phyloP scores from a whole-genome alignment of 1,284 basidiomycete genomes.

The Xerocomus minutiporus region DNA sequence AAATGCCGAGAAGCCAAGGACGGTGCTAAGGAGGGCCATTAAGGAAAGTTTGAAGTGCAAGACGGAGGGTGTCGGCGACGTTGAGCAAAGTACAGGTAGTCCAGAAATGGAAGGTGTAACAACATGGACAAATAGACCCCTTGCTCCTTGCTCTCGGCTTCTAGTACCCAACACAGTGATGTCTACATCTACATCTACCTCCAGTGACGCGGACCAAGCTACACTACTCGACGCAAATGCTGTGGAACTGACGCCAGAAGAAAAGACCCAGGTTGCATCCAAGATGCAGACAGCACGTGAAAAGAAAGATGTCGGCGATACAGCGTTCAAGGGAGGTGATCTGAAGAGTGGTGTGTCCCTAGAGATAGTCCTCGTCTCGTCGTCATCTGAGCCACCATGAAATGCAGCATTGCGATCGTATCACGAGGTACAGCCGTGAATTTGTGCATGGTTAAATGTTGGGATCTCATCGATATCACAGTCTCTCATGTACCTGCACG shows the following conservation, averaged over 20 bases:
- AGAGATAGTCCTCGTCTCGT: background rate
- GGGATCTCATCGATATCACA: slow-evolving; percentile 27
- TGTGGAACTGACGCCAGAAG: slow-evolving; percentile 20
- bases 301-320: slow-evolving; percentile 71
- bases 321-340: slow-evolving; percentile 67
- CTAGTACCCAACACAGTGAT: slow-evolving; percentile 9
- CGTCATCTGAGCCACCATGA: slow-evolving; percentile 8
- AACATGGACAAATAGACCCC: slow-evolving; percentile 28
- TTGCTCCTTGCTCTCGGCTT: background rate
- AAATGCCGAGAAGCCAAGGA: slow-evolving; percentile 75
- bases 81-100: background rate
- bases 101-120: slow-evolving; percentile 11
- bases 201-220: background rate
- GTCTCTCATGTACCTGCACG: slow-evolving; percentile 66
- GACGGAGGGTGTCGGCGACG: slow-evolving; percentile 13
- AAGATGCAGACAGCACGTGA: slow-evolving; percentile 61
- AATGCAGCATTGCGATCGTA: slow-evolving; percentile 57
- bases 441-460: background rate
- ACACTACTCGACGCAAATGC: slow-evolving; percentile 23
- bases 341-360: slow-evolving; percentile 51
- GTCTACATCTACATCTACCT: slow-evolving; percentile 11
- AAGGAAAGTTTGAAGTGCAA: background rate
- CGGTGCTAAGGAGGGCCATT: slow-evolving; percentile 70
- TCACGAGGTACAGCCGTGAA: slow-evolving; percentile 49
- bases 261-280: slow-evolving; percentile 29